A percentile compares a stretch with the other conserved stretches of the same genome.
Conservation (phyloP, 371 early-diverging fungal species). For the Rhizopus microsporus region DNA sequence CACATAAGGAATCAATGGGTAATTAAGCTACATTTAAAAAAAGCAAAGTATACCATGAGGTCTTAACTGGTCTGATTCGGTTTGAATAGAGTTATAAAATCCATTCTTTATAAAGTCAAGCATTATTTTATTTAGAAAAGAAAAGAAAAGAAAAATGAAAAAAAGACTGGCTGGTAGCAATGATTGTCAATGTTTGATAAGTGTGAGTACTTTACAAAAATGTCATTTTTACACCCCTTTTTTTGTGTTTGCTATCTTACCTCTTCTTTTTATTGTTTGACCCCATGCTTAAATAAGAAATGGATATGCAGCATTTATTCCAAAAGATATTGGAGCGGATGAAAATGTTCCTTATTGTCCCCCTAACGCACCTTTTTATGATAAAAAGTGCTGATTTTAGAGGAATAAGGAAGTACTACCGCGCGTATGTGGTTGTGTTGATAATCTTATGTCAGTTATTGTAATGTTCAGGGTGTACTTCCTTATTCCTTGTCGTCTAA, state of each 20-base stretch:
- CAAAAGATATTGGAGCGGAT: too few species aligned
- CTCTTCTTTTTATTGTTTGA: too few species aligned
- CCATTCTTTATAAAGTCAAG: conserved; percentile 8
- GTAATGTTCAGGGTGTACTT: not conserved
- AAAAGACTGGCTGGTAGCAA: not conserved
- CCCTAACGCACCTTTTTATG: not conserved
- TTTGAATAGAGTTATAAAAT: not conserved
- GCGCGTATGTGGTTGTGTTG: too few species aligned
- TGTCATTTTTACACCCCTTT: not conserved
- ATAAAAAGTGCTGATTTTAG: not conserved
- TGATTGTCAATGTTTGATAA: not conserved
- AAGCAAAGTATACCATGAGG: conserved; percentile 9
- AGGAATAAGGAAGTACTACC: conserved; percentile 1
- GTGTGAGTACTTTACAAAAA: not conserved
- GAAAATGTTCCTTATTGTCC: conserved; percentile 2
- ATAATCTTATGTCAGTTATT: too few species aligned
- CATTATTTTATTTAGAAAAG: conserved; percentile 9
- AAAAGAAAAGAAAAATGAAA: conserved; percentile 3
- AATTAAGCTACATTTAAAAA: not conserved
- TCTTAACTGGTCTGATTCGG: conserved; percentile 6
- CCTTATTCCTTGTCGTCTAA: not conserved
- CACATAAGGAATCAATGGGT: not conserved
- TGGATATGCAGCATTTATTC: too few species aligned
- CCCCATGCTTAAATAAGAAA: too few species aligned
- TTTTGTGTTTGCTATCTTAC: too few species aligned